Evolutionary conservation across 2,329 filamentous ascomycete species (phyloP).

Genomic region (Alternaria incomplexa): DNA sequence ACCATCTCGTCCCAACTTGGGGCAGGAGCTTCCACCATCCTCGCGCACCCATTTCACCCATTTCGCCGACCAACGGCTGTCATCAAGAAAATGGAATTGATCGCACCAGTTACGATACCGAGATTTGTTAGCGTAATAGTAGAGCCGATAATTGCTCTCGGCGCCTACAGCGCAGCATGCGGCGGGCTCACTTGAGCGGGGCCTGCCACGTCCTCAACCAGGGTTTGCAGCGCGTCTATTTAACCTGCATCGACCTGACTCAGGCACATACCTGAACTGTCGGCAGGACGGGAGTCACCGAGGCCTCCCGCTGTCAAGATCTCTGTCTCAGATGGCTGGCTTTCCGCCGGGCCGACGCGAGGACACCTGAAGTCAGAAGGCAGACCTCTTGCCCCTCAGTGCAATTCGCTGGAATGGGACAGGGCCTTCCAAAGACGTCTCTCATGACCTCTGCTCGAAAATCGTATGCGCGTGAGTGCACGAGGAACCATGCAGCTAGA

Average conservation of each 20-base stretch:
- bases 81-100: neutral
- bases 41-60: neutral
- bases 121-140: neutral
- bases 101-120: neutral
- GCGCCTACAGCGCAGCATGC: neutral
- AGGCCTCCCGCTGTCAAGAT: slow-evolving; percentile 4
- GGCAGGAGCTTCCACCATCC: neutral
- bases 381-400: neutral
- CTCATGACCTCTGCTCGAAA: neutral
- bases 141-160: neutral
- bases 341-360: neutral
- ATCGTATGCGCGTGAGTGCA: neutral
- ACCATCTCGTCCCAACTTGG: accelerated
- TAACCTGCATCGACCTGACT: neutral
- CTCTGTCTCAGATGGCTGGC: neutral
- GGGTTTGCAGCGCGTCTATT: neutral
- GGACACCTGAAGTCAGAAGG: neutral
- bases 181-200: neutral
- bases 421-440: neutral
- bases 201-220: neutral
- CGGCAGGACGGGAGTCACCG: neutral
- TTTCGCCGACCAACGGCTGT: neutral
- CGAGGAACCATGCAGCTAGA: neutral
- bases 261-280: neutral
- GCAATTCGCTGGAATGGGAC: neutral